phyloP scores from a whole-genome alignment of 805 yeast genomes.

The Scheffersomyces ergatensis region DNA sequence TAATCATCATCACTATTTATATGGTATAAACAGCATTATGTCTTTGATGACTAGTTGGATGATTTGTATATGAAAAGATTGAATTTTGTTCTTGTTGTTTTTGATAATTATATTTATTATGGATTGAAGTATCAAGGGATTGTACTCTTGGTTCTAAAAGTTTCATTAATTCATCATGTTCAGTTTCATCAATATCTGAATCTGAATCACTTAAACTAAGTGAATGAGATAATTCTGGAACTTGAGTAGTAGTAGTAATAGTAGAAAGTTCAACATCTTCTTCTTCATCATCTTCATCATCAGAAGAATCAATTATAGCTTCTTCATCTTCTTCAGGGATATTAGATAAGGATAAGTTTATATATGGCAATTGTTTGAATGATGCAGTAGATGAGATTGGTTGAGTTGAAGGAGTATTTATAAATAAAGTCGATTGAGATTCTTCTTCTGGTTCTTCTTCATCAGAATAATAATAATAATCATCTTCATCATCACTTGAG shows the following conservation, averaged over 20 bases:
- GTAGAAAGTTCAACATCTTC: too few relatives aligned
- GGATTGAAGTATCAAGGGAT: neutral
- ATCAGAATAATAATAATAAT: conserved; percentile 12
- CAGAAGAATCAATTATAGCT: too few relatives aligned
- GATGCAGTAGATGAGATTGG: conserved; percentile 2
- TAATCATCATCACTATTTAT: neutral
- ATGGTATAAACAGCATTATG: neutral
- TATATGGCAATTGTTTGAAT: conserved; percentile 16
- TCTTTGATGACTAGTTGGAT: conserved; percentile 1
- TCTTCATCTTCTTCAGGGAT: conserved; percentile 12
- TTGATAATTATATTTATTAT: neutral
- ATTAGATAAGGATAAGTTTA: conserved; percentile 12
- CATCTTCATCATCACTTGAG: conserved; percentile 14
- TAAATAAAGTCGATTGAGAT: conserved; percentile 1
- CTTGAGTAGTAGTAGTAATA: conserved; percentile 3
- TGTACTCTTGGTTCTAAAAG: neutral
- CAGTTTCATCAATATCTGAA: conserved; percentile 1
- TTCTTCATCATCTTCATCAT: conserved; percentile 7
- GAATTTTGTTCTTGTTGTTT: neutral
- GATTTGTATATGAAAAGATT: neutral
- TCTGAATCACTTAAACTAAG: conserved; percentile 1
- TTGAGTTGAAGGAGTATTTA: neutral
- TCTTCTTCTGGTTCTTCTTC: conserved; percentile 11
- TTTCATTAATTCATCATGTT: neutral
- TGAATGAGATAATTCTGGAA: neutral